A percentile compares a stretch with the other conserved stretches of the same genome.
Evolutionary conservation across 345 rosid genomes (phyloP).

Genomic region (Aquilaria yunnanensis): DNA sequence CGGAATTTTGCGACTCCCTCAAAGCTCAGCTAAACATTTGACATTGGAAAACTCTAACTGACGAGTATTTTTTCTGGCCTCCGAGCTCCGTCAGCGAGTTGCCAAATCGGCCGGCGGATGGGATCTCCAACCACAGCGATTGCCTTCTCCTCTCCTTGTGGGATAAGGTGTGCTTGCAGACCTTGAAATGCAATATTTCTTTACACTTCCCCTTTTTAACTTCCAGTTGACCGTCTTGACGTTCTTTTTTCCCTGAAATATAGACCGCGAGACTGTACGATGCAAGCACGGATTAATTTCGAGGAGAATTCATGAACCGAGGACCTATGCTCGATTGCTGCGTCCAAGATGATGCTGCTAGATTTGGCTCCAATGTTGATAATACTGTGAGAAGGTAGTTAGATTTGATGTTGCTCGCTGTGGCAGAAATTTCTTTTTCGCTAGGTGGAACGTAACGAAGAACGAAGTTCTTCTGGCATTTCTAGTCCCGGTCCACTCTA

Average conservation of each 20-base stretch:
- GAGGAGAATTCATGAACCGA: constrained; percentile 87
- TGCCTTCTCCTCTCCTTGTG: constrained; percentile 92
- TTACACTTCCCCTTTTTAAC: not conserved
- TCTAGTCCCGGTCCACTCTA: too few relatives aligned
- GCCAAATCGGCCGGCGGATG: constrained; percentile 74
- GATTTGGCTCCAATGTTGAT: constrained; percentile 81
- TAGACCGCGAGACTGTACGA: constrained; percentile 81
- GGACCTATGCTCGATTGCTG: constrained; percentile 95
- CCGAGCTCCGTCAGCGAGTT: constrained; percentile 75
- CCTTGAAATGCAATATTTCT: not conserved
- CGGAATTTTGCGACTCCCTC: not conserved
- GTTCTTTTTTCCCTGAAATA: not conserved
- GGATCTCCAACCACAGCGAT: constrained; percentile 92
- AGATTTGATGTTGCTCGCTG: not conserved
- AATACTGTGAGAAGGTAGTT: constrained; percentile 66
- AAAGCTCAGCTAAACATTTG: not conserved
- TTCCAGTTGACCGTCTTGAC: not conserved
- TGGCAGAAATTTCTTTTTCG: not conserved
- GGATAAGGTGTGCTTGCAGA: constrained; percentile 63
- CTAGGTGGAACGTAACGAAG: not conserved
- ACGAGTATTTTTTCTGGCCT: constrained; percentile 4
- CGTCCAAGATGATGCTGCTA: constrained; percentile 94
- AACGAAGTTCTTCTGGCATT: too few relatives aligned
- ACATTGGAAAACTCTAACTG: constrained; percentile 8
- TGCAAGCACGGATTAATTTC: constrained; percentile 58